phyloP scores from a whole-genome alignment of 1,284 basidiomycete genomes.

The Fistulinella cinereoalba region DNA sequence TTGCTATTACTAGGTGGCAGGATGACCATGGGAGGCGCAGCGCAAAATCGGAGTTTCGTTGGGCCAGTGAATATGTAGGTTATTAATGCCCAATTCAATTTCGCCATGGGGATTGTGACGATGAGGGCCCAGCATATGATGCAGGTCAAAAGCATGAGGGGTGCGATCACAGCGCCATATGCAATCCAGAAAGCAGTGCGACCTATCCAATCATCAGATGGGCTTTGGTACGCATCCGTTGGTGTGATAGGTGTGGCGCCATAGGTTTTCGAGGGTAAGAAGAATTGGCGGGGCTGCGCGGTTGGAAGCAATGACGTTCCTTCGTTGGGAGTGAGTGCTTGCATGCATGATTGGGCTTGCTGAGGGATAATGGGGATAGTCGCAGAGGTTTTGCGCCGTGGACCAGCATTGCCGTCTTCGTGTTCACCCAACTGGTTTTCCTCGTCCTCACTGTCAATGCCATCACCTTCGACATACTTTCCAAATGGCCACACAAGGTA shows the following conservation, averaged over 20 bases:
- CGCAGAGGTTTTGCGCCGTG: constrained; percentile 34
- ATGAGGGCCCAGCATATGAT: constrained; percentile 91
- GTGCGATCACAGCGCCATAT: constrained; percentile 78
- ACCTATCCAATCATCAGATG: constrained; percentile 55
- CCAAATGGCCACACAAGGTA: constrained; percentile 99
- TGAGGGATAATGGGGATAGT: constrained; percentile 33
- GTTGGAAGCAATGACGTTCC: constrained; percentile 42
- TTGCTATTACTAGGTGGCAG: constrained; percentile 38
- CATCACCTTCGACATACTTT: constrained; percentile 94
- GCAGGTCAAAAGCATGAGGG: constrained; percentile 84
- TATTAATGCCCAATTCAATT: constrained; percentile 91
- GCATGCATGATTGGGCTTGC: constrained; percentile 28
- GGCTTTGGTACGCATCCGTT: constrained; percentile 35
- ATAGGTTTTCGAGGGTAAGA: constrained; percentile 55
- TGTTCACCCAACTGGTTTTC: constrained; percentile 35
- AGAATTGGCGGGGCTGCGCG: constrained; percentile 31
- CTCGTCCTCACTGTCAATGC: constrained; percentile 46
- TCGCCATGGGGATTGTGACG: constrained; percentile 97
- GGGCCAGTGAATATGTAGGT: constrained; percentile 82
- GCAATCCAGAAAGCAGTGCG: constrained; percentile 77
- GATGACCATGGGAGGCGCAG: constrained; percentile 61
- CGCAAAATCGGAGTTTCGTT: constrained; percentile 87
- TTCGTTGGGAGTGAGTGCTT: constrained; percentile 34
- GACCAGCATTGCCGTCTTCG: constrained; percentile 28
- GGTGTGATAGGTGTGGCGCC: constrained; percentile 48